Percentiles rank a stretch among this genome's conserved stretches.
These are phyloP conservation scores for Phytophthora megakarya DNA, from an alignment of 352 stramenopile species.

Conservation along the genomic window DNA sequence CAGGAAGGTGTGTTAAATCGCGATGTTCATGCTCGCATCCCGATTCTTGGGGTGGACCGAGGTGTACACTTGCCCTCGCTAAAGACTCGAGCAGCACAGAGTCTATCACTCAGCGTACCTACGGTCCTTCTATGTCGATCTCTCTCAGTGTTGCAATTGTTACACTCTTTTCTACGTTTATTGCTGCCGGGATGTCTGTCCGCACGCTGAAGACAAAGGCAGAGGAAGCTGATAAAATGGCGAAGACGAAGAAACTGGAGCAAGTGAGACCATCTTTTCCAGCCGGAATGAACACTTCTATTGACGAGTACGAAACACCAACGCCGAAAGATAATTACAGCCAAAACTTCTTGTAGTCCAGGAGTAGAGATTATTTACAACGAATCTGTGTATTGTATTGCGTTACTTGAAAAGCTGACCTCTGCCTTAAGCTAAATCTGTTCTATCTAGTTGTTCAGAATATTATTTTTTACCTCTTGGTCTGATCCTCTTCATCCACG, in stretches of 20 bases:
- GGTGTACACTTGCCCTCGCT: slow-evolving; percentile 32
- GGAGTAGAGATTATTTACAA: not conserved
- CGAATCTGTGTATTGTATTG: not conserved
- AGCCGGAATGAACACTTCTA: slow-evolving; percentile 15
- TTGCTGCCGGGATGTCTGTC: slow-evolving; percentile 31
- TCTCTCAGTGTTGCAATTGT: slow-evolving; percentile 28
- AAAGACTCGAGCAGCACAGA: slow-evolving; percentile 6
- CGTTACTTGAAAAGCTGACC: too few relatives aligned
- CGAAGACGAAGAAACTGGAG: slow-evolving; percentile 26
- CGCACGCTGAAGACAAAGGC: slow-evolving; percentile 24
- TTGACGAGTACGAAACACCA: slow-evolving; percentile 28
- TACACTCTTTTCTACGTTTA: slow-evolving; percentile 34
- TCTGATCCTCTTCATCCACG: slow-evolving; percentile 21
- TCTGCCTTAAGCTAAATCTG: too few relatives aligned
- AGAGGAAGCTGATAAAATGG: slow-evolving; percentile 22
- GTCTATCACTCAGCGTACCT: slow-evolving; percentile 17
- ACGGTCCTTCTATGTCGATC: slow-evolving; percentile 36
- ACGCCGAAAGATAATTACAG: slow-evolving; percentile 44
- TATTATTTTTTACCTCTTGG: slow-evolving; percentile 2
- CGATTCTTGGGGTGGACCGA: slow-evolving; percentile 40
- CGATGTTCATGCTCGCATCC: slow-evolving; percentile 40
- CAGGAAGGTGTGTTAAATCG: slow-evolving; percentile 34
- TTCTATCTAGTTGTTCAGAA: too few relatives aligned
- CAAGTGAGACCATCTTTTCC: slow-evolving; percentile 16
- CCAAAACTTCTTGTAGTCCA: slow-evolving; percentile 39